phyloP scores from a whole-genome alignment of 1,284 basidiomycete species.

The Heterobasidion occidentale region DNA sequence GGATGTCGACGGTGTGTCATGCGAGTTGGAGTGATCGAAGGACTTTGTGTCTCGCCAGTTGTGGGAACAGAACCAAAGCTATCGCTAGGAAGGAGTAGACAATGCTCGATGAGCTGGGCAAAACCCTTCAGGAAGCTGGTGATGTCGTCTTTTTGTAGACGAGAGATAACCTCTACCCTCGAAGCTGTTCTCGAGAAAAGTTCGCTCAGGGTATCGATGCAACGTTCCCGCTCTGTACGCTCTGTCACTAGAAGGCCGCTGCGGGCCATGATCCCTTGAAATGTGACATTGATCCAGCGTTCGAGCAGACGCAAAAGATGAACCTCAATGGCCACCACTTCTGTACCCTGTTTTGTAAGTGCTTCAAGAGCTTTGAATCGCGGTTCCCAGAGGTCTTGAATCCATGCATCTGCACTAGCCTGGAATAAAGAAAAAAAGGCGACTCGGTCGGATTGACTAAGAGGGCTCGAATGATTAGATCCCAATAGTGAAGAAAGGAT shows the following conservation, averaged over 20 bases:
- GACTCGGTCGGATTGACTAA: conserved; percentile 48
- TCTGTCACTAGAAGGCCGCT: conserved; percentile 33
- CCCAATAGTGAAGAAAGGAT: conserved; percentile 62
- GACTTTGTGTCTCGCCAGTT: conserved; percentile 17
- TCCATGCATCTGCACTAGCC: conserved; percentile 37
- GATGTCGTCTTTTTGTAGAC: conserved; percentile 50
- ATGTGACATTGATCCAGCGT: conserved; percentile 57
- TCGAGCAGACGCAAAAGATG: conserved; percentile 45
- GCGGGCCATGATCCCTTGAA: conserved; percentile 38
- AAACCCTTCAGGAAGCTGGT: conserved; percentile 49
- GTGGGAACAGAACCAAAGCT: conserved; percentile 18
- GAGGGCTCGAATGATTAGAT: conserved; percentile 34
- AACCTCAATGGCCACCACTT: conserved; percentile 58
- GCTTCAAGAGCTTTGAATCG: conserved; percentile 58
- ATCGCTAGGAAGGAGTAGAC: conserved; percentile 33
- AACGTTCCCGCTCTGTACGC: conserved; percentile 49
- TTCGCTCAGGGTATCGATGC: conserved; percentile 47
- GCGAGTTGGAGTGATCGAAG: conserved; percentile 22
- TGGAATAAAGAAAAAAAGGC: conserved; percentile 57
- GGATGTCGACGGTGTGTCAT: conserved; percentile 47
- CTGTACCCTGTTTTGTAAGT: conserved; percentile 47
- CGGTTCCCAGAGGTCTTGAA: conserved; percentile 57
- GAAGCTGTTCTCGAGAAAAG: conserved; percentile 46
- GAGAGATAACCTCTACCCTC: conserved; percentile 42
- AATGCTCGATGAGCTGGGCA: conserved; percentile 44